Base-by-base conservation (phyloP, 208 protist genomes). In the Crithidia mellificae region DNA sequence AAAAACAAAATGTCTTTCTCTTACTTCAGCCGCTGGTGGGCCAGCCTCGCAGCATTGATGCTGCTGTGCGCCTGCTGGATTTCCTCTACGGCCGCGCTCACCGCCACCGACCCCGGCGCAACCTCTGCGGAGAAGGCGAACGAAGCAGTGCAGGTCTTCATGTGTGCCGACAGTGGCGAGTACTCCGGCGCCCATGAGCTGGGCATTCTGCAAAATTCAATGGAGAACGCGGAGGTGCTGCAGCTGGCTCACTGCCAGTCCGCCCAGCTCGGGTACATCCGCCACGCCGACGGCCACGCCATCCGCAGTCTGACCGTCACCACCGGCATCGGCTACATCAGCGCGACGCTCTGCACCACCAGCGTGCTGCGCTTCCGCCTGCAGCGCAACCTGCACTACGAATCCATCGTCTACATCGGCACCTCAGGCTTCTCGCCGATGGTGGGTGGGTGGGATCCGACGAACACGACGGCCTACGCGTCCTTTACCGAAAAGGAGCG, bases 351-450 rank as follows among this genome's bases (percentile, higher is more conserved):
- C 39, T 90, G 84, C 70, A 83, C 80, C 24, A 47, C 36, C 11
- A 62, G 56, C 39, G 63, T 85, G 15, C 44, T 83, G 44, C 58
- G 34, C 50, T 58, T 75, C 43, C 78, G 76, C 30, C 62, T 47
- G 24, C 43, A 74, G 52, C 74, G 54, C 44, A 20, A 58, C 63
- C 41, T 76, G 15, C 29, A 39, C 20, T 80, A 76, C 43, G 58
- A 61, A 36, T 59, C 64, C n/a, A 68, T 90, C 27, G 73, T 90
- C 14, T 84, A 75, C 54, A 67, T 87, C 15, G 84, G 84, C 30
- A 90, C 80, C n/a, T 77, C 80, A 15, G 72, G 84, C 22, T 83
- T 86, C 47, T 90, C 84, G 41, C 84, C 84, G 46, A 77, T 85
- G 63, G 41, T 82, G 20, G 84, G 84, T 8, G 84, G 84, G 14